phyloP scores from a whole-genome alignment of 2,329 filamentous ascomycete genomes.

The Lachnellula cervina region DNA sequence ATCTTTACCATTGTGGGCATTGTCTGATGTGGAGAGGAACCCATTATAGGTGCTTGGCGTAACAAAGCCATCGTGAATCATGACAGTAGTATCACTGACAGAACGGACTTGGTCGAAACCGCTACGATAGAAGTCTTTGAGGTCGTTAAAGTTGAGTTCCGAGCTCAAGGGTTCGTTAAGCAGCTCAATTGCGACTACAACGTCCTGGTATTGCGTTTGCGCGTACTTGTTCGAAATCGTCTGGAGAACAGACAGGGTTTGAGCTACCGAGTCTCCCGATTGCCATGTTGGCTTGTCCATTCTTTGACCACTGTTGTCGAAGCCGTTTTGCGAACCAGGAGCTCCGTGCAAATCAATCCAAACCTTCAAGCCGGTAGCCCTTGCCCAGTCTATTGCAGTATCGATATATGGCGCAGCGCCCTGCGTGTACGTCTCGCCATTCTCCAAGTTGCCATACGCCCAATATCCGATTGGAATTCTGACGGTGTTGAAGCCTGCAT shows the following conservation, averaged over 20 bases:
- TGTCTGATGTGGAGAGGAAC: constrained; percentile 48
- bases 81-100: constrained; percentile 44
- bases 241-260: constrained; percentile 52
- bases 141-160: constrained; percentile 30
- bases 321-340: constrained; percentile 55
- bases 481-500: constrained; percentile 54
- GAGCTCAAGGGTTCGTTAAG: constrained; percentile 47
- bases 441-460: constrained; percentile 46
- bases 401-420: constrained; percentile 51
- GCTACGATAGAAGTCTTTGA: constrained; percentile 43
- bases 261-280: constrained; percentile 41
- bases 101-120: constrained; percentile 43
- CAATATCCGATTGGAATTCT: constrained; percentile 56
- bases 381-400: constrained; percentile 51
- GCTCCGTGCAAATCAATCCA: constrained; percentile 55
- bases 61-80: constrained; percentile 55
- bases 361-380: constrained; percentile 48
- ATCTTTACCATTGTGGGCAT: constrained; percentile 35
- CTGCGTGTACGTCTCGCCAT: constrained; percentile 45
- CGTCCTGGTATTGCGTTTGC: constrained; percentile 47
- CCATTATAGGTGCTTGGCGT: constrained; percentile 54
- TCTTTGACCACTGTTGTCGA: constrained; percentile 55
- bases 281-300: constrained; percentile 40
- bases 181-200: constrained; percentile 52
- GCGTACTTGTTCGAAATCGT: constrained; percentile 55